Conservation (phyloP, 768 basidiomycete species). For the Lentinus tigrinus region DNA sequence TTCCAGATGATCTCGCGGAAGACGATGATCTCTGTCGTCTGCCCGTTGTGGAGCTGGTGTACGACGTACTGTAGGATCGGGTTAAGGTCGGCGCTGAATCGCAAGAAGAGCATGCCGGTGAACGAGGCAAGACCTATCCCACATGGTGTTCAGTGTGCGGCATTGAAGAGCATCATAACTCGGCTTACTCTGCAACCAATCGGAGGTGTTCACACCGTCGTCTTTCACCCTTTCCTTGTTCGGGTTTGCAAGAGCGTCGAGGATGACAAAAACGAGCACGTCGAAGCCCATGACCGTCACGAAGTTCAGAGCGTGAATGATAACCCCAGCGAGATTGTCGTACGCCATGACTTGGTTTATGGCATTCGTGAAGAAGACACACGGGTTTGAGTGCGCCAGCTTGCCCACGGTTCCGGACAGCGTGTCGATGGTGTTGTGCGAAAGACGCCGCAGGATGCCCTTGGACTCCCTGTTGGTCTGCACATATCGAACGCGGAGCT, state of each 20-base stretch:
- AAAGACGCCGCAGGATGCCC: conserved; percentile 82
- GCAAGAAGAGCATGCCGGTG: conserved; percentile 86
- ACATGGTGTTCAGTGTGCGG: too few species aligned
- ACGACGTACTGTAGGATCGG: conserved; percentile 88
- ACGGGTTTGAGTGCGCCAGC: conserved; percentile 91
- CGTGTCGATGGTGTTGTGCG: conserved; percentile 78
- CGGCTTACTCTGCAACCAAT: conserved; percentile 88
- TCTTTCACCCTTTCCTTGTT: conserved; percentile 81
- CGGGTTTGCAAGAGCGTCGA: conserved; percentile 86
- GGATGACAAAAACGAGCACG: conserved; percentile 81
- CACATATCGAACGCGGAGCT: conserved; percentile 74
- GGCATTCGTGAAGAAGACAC: conserved; percentile 84
- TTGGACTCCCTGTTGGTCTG: conserved; percentile 89
- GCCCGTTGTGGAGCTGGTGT: conserved; percentile 81
- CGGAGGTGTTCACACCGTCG: conserved; percentile 86
- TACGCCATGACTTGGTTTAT: conserved; percentile 96
- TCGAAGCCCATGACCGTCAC: conserved; percentile 94
- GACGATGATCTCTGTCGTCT: conserved; percentile 86
- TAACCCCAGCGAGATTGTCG: conserved; percentile 86
- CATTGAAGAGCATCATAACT: too few species aligned
- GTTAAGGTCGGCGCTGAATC: conserved; percentile 80
- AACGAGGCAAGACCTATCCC: conserved; percentile 83
- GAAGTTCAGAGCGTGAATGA: conserved; percentile 86
- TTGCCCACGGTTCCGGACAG: conserved; percentile 89
- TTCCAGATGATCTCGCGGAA: conserved; percentile 92